Base-by-base conservation (phyloP, 1,139 yeast genomes). In the Candida frijolesensis region DNA sequence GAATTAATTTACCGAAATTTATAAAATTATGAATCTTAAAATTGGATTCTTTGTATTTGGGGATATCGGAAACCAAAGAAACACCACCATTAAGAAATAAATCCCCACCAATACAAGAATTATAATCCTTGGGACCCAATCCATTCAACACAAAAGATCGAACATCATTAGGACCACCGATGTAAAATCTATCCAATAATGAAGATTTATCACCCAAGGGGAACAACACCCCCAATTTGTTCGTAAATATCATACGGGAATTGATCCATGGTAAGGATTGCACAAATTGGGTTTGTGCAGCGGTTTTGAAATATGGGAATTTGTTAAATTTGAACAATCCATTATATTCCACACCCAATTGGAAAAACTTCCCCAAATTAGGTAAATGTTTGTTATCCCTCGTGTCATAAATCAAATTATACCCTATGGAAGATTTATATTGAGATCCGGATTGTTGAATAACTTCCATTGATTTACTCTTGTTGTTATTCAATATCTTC, bases 161-260 rank as follows among this genome's bases (percentile, higher is more conserved):
- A 1, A 90, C 83, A 59, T 88, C 96, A 57, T 88, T 87, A 1
- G 96, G 88, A 0, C 96, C 96, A n/a, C 84, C 85, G 16, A 78
- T 68, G 57, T 72, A 79, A 51, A 79, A 80, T 51, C 82, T 63
- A 58, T 80, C 84, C 58, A 95, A 88, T n/a, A 87, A 71, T 58
- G 80, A 68, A n/a, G 67, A 62, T 27, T 58, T 58, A 0, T 64
- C 60, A 16, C 60, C 35, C 6, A 74, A 60, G 7, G 80, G 71
- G 42, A 69, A 70, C 12, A 84, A 64, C 43, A 79, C 65, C 0
- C 95, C 94, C 3, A 79, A 68, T 57, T 79, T 83, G 10, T 78
- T 60, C 19, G 81, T 71, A 43, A 69, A 57, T 16, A 80, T 74
- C 37, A 78, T 45, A 16, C 79, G 68, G 74, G 71, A 46, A 61